These are phyloP conservation scores for Diaporthe longicolla DNA, from an alignment of 2,329 filamentous ascomycete genomes.

Conservation along the genomic window DNA sequence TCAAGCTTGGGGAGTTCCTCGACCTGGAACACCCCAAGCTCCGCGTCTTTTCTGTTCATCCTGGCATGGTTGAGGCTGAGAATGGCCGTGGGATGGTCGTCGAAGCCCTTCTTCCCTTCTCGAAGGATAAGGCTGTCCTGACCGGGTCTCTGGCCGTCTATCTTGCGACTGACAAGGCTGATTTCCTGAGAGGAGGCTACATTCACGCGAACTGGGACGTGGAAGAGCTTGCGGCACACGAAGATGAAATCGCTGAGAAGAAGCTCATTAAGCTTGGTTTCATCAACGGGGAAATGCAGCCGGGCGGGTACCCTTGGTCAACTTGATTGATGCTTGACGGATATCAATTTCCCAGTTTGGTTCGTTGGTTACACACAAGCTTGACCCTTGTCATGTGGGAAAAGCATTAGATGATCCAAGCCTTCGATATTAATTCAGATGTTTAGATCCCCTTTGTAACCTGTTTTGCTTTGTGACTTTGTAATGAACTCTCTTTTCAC, in stretches of 20 bases:
- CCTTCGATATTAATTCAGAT: neutral
- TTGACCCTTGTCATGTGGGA: too few species aligned
- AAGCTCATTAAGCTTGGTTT: constrained; percentile 46
- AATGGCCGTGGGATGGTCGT: constrained; percentile 44
- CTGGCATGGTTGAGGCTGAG: constrained; percentile 48
- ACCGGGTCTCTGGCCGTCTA: constrained; percentile 51
- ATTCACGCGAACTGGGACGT: constrained; percentile 55
- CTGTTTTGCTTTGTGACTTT: neutral
- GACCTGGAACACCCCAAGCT: constrained; percentile 47
- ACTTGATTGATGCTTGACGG: neutral
- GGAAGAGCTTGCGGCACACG: constrained; percentile 50
- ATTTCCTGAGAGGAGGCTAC: constrained; percentile 53
- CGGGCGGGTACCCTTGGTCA: constrained; percentile 38
- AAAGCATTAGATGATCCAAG: neutral
- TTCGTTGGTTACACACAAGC: neutral
- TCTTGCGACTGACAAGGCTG: constrained; percentile 48
- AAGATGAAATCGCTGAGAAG: constrained; percentile 48
- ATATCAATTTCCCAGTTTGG: neutral
- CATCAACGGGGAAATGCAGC: constrained; percentile 33
- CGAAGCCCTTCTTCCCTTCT: constrained; percentile 46
- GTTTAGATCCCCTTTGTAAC: neutral
- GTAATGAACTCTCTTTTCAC: neutral
- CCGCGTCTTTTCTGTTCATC: constrained; percentile 46
- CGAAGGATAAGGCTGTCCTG: constrained; percentile 50
- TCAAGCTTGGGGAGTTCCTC: constrained; percentile 48